Percentiles rank a stretch among this genome's conserved stretches.
Conservation (phyloP, 768 basidiomycete genomes). For the Aureoboletus auriporus region DNA sequence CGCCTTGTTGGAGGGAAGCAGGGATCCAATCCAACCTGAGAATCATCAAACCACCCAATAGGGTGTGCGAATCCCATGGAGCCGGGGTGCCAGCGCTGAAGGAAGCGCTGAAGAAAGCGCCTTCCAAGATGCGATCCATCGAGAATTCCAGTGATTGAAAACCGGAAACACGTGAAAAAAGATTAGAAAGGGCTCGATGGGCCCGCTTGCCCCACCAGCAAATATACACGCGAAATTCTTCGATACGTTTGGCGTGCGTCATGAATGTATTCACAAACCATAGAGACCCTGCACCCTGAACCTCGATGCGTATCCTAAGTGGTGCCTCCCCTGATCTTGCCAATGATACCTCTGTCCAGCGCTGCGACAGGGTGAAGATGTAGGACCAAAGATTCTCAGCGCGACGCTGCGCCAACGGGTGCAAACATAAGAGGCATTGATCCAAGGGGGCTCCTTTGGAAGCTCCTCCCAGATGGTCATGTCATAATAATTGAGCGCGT, state of each 20-base stretch:
- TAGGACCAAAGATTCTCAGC: slow-evolving; percentile 38
- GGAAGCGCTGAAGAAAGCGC: no score
- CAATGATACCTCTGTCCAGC: slow-evolving; percentile 39
- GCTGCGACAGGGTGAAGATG: slow-evolving; percentile 26
- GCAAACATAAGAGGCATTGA: slow-evolving; percentile 8
- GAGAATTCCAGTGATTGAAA: no score
- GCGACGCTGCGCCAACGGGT: slow-evolving; percentile 40
- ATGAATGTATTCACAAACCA: neutral
- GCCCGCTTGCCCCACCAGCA: no score
- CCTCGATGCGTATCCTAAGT: slow-evolving; percentile 3
- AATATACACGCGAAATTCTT: no score
- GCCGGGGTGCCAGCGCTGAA: no score
- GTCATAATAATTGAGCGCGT: neutral
- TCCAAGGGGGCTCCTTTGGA: neutral
- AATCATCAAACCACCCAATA: no score
- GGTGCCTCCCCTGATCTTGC: slow-evolving; percentile 39
- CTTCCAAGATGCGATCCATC: no score
- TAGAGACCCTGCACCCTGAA: no score
- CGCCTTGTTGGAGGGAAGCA: slow-evolving; percentile 18
- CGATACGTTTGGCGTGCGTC: neutral
- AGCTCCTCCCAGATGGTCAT: no score
- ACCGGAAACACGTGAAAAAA: no score
- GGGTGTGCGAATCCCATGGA: no score
- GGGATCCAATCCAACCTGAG: slow-evolving; percentile 19
- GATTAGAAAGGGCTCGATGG: no score